Conservation (phyloP, 1,139 yeast genomes). For the Zygosaccharomyces sapae region DNA sequence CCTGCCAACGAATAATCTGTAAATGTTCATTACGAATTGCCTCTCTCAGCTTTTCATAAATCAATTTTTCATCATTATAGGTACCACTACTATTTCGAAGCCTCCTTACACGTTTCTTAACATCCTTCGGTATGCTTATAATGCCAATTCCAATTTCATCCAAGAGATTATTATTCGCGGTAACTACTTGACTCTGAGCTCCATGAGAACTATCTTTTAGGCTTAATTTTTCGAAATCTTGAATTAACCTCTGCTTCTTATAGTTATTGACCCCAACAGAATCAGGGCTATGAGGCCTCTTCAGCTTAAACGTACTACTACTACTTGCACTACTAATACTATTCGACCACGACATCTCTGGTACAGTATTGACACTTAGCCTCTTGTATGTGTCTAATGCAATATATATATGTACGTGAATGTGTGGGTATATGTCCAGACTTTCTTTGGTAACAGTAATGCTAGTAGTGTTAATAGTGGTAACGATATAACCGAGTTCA, state of each 20-base stretch:
- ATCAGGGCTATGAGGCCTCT: slow-evolving; percentile 31
- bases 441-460: too few species aligned
- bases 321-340: not conserved
- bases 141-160: not conserved
- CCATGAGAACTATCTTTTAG: slow-evolving; percentile 16
- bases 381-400: too few species aligned
- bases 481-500: too few species aligned
- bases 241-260: slow-evolving; percentile 29
- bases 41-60: slow-evolving; percentile 23
- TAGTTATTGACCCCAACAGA: slow-evolving; percentile 29
- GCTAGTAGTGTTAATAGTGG: too few species aligned
- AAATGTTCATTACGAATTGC: slow-evolving; percentile 22
- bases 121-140: slow-evolving; percentile 3
- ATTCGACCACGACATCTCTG: not conserved
- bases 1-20: slow-evolving; percentile 30
- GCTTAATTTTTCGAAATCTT: slow-evolving; percentile 30
- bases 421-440: too few species aligned
- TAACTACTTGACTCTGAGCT: not conserved
- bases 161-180: slow-evolving; percentile 1
- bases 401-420: too few species aligned
- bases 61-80: slow-evolving; percentile 6
- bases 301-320: slow-evolving; percentile 17
- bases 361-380: too few species aligned
- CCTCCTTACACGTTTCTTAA: not conserved
- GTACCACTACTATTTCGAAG: not conserved